These are phyloP conservation scores for Hymenoscyphus fructigenus DNA, from an alignment of 2,329 filamentous ascomycete genomes.

Conservation along the genomic window DNA sequence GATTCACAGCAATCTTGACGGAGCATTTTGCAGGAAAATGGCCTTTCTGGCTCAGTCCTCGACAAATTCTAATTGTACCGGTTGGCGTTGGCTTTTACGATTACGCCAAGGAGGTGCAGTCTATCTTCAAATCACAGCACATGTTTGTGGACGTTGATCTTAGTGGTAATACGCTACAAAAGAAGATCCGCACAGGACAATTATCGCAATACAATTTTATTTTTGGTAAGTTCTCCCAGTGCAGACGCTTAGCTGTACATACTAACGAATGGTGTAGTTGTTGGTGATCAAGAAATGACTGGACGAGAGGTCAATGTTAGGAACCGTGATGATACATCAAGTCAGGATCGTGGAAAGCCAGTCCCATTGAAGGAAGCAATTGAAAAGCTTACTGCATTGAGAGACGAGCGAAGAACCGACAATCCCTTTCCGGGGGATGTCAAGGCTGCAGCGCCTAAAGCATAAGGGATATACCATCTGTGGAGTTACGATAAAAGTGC, in stretches of 20 bases:
- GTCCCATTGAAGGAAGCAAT: slow-evolving; percentile 57
- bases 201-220: slow-evolving; percentile 82
- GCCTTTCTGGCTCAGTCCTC: slow-evolving; percentile 86
- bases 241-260: background rate
- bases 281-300: slow-evolving; percentile 61
- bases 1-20: slow-evolving; percentile 71
- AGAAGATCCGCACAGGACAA: slow-evolving; percentile 85
- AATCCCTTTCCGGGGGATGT: slow-evolving; percentile 40
- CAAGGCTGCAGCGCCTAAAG: slow-evolving; percentile 15
- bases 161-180: slow-evolving; percentile 78
- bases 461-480: background rate
- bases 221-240: slow-evolving; percentile 54
- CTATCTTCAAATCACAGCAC: slow-evolving; percentile 63
- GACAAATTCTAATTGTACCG: slow-evolving; percentile 76
- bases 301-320: slow-evolving; percentile 62
- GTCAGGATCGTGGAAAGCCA: slow-evolving; percentile 60
- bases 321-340: slow-evolving; percentile 62
- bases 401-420: slow-evolving; percentile 44
- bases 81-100: slow-evolving; percentile 70
- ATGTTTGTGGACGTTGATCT: slow-evolving; percentile 73
- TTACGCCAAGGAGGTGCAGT: slow-evolving; percentile 74
- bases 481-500: background rate
- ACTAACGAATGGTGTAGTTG: slow-evolving; percentile 44
- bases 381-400: slow-evolving; percentile 53
- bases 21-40: slow-evolving; percentile 87